These are phyloP conservation scores for Venturia asperata DNA, from an alignment of 2,329 filamentous ascomycete genomes.

Conservation along the genomic window DNA sequence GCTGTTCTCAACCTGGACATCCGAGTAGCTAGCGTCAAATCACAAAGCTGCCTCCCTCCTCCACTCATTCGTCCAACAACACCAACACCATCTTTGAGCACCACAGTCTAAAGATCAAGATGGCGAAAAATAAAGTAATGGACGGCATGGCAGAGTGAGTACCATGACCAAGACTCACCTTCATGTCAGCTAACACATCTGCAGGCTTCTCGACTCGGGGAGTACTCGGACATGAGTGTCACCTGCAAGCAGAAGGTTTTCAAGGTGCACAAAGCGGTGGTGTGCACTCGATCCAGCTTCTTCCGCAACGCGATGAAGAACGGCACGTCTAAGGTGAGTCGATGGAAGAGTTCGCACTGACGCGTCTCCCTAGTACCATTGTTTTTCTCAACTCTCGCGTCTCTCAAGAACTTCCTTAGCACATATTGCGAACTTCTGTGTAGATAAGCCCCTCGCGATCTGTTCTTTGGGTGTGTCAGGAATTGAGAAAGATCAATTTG, in stretches of 20 bases:
- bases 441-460: background rate
- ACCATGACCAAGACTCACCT: background rate
- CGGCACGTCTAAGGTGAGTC: background rate
- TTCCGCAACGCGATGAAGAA: constrained; percentile 9
- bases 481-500: too few species aligned
- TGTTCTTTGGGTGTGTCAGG: too few species aligned
- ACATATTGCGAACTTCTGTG: background rate
- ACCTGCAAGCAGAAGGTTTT: background rate
- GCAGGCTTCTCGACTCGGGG: background rate
- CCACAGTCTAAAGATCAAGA: background rate
- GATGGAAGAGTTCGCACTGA: background rate
- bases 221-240: constrained; percentile 3
- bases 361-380: too few species aligned
- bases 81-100: background rate
- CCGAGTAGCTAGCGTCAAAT: background rate
- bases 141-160: background rate
- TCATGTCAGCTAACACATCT: background rate
- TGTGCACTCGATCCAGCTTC: background rate
- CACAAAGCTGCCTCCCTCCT: background rate
- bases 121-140: background rate
- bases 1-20: background rate
- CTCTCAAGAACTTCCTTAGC: too few species aligned
- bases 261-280: constrained; percentile 5
- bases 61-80: background rate
- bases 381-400: too few species aligned